A percentile compares a stretch with the other conserved stretches of the same genome.
phyloP scores from a whole-genome alignment of 2,329 filamentous ascomycete species.

The Pestalotiopsis sp. region DNA sequence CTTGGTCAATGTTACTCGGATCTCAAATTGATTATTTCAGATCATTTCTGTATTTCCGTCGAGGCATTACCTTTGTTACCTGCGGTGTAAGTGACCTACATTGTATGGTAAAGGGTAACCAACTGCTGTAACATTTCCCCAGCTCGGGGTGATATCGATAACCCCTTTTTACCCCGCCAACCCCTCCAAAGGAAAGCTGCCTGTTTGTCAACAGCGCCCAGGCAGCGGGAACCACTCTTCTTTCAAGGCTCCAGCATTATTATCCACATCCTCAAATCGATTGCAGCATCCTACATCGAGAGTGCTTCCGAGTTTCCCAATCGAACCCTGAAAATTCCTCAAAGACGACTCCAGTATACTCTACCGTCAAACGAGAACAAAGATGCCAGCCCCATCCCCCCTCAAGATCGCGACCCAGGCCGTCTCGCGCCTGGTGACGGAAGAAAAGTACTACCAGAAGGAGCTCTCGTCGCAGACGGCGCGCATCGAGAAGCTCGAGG shows the following conservation, averaged over 20 bases:
- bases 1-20: no score
- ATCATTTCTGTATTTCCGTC: no score
- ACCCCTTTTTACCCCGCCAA: conserved; percentile 31
- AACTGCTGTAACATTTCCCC: no score
- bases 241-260: neutral
- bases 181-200: conserved; percentile 34
- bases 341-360: neutral
- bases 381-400: conserved; percentile 76
- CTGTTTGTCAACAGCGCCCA: conserved; percentile 13
- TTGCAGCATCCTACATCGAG: neutral
- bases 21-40: no score
- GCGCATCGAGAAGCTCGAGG: conserved; percentile 69
- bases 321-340: neutral
- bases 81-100: neutral
- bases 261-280: neutral
- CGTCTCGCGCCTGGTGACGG: conserved; percentile 84
- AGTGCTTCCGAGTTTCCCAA: neutral
- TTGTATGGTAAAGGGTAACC: no score
- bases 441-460: conserved; percentile 87
- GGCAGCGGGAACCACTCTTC: conserved; percentile 21
- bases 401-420: conserved; percentile 80
- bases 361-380: conserved; percentile 18
- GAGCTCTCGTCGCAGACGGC: conserved; percentile 77
- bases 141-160: neutral
- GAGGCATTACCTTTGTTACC: neutral